Percentiles rank a stretch among this genome's conserved stretches.
Evolutionary conservation across 2,329 filamentous ascomycete species (phyloP).

Genomic region (Diaporthe citri): DNA sequence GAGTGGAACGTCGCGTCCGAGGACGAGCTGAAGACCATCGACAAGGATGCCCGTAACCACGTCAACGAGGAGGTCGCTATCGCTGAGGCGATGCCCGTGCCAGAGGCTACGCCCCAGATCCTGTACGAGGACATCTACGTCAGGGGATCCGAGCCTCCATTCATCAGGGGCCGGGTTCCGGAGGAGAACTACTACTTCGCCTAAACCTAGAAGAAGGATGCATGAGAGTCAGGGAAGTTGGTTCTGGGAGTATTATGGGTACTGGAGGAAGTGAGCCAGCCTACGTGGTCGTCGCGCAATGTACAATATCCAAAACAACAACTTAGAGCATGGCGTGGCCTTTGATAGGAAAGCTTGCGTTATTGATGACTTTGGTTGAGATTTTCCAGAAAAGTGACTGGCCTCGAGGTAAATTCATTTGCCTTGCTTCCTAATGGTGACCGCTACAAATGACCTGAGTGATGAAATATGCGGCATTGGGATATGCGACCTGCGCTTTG

Average conservation of each 20-base stretch:
- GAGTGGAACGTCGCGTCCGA: slow-evolving; percentile 94
- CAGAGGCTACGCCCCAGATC: slow-evolving; percentile 83
- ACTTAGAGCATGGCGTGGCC: slow-evolving; percentile 32
- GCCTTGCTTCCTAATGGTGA: background rate
- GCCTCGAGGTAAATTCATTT: background rate
- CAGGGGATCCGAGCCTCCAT: slow-evolving; percentile 86
- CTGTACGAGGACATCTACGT: slow-evolving; percentile 98
- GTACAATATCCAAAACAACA: slow-evolving; percentile 39
- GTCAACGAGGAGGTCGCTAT: slow-evolving; percentile 92
- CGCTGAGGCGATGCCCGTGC: slow-evolving; percentile 88
- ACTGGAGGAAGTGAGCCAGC: slow-evolving; percentile 16
- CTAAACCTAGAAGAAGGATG: slow-evolving; percentile 45
- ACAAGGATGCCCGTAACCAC: slow-evolving; percentile 89
- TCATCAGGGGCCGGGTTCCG: slow-evolving; percentile 86
- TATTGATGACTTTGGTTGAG: slow-evolving; percentile 21
- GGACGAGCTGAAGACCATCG: slow-evolving; percentile 95
- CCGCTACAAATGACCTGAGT: background rate
- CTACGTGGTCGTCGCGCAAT: slow-evolving; percentile 34
- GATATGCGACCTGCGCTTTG: background rate
- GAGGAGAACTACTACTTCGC: slow-evolving; percentile 97
- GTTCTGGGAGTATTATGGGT: slow-evolving; percentile 5
- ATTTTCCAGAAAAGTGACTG: too few species aligned
- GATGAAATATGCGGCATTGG: background rate
- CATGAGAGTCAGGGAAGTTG: slow-evolving; percentile 39
- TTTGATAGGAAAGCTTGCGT: slow-evolving; percentile 28